A percentile compares a stretch with the other conserved stretches of the same genome.
Evolutionary conservation across 768 basidiomycete species (phyloP).

Genomic region (Rhizopogon vesiculosus): DNA sequence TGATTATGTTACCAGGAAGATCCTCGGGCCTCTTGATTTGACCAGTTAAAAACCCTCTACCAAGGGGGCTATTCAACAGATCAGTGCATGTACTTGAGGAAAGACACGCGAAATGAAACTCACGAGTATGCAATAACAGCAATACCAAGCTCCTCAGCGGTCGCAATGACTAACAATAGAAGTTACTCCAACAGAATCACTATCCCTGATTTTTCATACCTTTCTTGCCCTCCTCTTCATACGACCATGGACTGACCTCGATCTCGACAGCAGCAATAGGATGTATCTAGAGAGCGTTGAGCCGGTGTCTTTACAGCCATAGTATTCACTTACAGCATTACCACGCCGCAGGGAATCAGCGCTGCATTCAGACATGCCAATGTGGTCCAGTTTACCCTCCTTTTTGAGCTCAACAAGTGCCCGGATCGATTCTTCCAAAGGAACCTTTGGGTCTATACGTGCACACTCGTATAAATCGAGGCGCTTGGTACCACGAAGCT

Average conservation of each 20-base stretch:
- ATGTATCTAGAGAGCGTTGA: slow-evolving; percentile 32
- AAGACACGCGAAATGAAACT: slow-evolving; percentile 9
- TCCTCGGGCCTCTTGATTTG: slow-evolving; percentile 37
- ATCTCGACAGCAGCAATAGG: slow-evolving; percentile 61
- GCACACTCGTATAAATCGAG: slow-evolving; percentile 59
- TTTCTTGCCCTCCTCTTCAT: slow-evolving; percentile 45
- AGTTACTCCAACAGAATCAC: background rate
- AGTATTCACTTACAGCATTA: slow-evolving; percentile 19
- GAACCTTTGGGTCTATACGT: slow-evolving; percentile 36
- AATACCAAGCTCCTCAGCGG: slow-evolving; percentile 51
- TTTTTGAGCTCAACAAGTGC: slow-evolving; percentile 37
- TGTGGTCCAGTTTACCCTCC: slow-evolving; percentile 38
- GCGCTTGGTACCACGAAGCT: slow-evolving; percentile 46
- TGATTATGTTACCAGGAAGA: slow-evolving; percentile 19
- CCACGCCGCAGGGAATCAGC: slow-evolving; percentile 43
- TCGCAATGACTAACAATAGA: slow-evolving; percentile 38
- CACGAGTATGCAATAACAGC: slow-evolving; percentile 59
- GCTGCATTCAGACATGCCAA: slow-evolving; percentile 54
- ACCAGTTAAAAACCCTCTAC: slow-evolving; percentile 50
- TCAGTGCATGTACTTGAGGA: slow-evolving; percentile 2
- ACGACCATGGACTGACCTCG: slow-evolving; percentile 60
- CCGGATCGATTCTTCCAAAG: slow-evolving; percentile 42
- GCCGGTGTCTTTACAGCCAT: background rate
- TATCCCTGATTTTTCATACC: slow-evolving; percentile 16
- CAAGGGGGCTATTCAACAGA: slow-evolving; percentile 39